Evolutionary conservation across 495 filamentous ascomycete species (phyloP).

Genomic region (Penicillium tannophilum): DNA sequence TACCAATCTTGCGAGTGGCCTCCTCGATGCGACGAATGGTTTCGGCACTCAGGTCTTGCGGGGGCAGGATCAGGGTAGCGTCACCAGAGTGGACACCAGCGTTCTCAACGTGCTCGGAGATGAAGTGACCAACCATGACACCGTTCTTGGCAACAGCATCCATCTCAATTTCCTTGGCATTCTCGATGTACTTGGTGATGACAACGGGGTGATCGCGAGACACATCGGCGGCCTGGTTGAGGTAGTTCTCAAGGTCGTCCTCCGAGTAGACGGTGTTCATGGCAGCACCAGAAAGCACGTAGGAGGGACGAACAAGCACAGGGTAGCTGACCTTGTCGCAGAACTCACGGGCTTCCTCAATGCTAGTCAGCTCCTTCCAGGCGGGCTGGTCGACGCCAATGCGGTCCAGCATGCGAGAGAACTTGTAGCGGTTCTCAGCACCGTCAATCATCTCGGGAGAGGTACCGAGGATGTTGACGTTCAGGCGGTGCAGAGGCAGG

Average conservation of each 20-base stretch:
- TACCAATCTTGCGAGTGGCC: conserved; percentile 92
- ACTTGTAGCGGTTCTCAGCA: conserved; percentile 98
- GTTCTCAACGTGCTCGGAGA: conserved; percentile 97
- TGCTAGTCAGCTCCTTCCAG: conserved; percentile 95
- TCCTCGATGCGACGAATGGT: conserved; percentile 91
- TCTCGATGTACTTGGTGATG: conserved; percentile 98
- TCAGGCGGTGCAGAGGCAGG: conserved; percentile 80
- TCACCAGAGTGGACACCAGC: conserved; percentile 98
- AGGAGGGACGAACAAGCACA: conserved; percentile 92
- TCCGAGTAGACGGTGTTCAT: conserved; percentile 99
- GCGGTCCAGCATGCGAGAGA: conserved; percentile 94
- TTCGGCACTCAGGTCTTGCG: conserved; percentile 88
- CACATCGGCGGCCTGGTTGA: conserved; percentile 85
- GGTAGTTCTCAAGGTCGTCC: conserved; percentile 85
- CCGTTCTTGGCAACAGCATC: conserved; percentile 90
- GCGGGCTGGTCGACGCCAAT: conserved; percentile 94
- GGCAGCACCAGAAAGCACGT: conserved; percentile 94
- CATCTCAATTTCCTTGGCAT: conserved; percentile 96
- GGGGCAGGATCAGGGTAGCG: conserved; percentile 93
- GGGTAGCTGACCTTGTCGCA: conserved; percentile 89
- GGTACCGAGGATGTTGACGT: conserved; percentile 90
- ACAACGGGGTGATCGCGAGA: conserved; percentile 99
- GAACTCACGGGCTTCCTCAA: conserved; percentile 83
- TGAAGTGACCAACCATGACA: conserved; percentile 86
- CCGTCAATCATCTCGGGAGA: conserved; percentile 99